Evolutionary conservation across 768 basidiomycete species (phyloP), one percentile per base, ranked within the genome.

Genomic region (Pisolithus sp.): DNA sequence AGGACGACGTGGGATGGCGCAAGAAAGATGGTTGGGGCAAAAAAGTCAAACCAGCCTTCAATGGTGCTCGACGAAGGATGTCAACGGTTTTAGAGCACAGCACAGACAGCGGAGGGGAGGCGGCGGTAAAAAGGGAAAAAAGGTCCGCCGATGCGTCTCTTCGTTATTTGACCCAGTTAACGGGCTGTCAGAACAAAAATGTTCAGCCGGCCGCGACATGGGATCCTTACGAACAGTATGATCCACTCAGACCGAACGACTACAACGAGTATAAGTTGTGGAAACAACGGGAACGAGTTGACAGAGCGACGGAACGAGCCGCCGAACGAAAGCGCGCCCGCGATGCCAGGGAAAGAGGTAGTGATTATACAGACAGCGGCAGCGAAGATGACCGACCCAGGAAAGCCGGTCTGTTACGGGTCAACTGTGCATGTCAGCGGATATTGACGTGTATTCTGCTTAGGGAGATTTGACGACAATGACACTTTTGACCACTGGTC

Each of bases 1-100:
- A 68, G 38, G 57, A 63, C 6, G 61, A 65, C 42, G 56, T 69
- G 3, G 47, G 71, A n/a, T 69, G 74, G 57, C 69, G 75, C 17
- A 66, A 74, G 57, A 61, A 68, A 46, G 79, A 82, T 56, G 83
- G 83, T 57, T 91, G 90, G 90, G 86, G 86, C 40, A 88, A 85
- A 70, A 91, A 91, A 64, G 83, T 92, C 62, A 91, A 91, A 60
- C 90, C 91, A 15, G n/a, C 91, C 91, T 3, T 87, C 87, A 0
- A 92, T 93, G 89, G 75, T 92, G 20, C 78, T 93, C 9, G 90
- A 93, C 54, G 91, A 93, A n/a, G 53, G 89, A 93, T 55, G 74
- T 93, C 56, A 93, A 93, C 52, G 90, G 90, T 1, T 93, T 86
- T 68, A 86, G 81, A 60, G 60, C 76, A 12, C 73, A 75, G 10